A percentile compares a stretch with the other conserved stretches of the same genome.
Conservation (phyloP, 164 flowering plant genomes). For the Magnolia kwangsiensis region DNA sequence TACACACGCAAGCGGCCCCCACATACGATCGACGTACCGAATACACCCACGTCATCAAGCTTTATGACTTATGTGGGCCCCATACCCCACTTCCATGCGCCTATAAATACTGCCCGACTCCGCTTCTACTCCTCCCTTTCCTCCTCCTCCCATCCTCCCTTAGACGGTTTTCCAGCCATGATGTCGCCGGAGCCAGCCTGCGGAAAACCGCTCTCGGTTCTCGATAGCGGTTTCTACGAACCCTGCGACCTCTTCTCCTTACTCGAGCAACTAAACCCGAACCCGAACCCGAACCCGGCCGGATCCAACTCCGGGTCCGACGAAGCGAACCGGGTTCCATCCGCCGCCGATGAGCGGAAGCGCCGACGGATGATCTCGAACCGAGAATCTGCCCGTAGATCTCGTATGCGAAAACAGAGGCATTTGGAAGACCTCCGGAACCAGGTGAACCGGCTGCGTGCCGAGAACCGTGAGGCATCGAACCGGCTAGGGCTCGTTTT, state of each 20-base stretch:
- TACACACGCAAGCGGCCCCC: neutral
- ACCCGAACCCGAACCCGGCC: neutral
- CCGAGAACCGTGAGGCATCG: slow-evolving; percentile 47
- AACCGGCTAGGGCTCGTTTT: slow-evolving; percentile 43
- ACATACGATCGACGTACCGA: neutral
- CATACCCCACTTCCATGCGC: slow-evolving; percentile 9
- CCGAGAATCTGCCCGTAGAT: slow-evolving; percentile 85
- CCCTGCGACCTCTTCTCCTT: slow-evolving; percentile 20
- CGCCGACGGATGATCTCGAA: slow-evolving; percentile 72
- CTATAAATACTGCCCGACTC: slow-evolving; percentile 51
- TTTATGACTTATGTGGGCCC: slow-evolving; percentile 6
- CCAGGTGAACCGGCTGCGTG: slow-evolving; percentile 51
- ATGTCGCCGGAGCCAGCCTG: slow-evolving; percentile 26
- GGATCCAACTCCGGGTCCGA: slow-evolving; percentile 34
- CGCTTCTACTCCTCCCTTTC: slow-evolving; percentile 73
- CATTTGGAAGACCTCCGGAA: slow-evolving; percentile 67
- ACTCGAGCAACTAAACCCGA: neutral
- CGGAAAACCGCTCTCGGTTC: slow-evolving; percentile 22
- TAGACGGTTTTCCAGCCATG: slow-evolving; percentile 29
- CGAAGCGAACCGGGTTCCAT: slow-evolving; percentile 13
- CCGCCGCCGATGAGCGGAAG: slow-evolving; percentile 51
- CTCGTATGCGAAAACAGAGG: slow-evolving; percentile 75
- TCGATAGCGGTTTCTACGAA: slow-evolving; percentile 37
- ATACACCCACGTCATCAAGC: neutral
- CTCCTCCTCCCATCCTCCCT: slow-evolving; percentile 18